Evolutionary conservation across 2,329 filamentous ascomycete species (phyloP).

Genomic region (Colletotrichum liaoningense): DNA sequence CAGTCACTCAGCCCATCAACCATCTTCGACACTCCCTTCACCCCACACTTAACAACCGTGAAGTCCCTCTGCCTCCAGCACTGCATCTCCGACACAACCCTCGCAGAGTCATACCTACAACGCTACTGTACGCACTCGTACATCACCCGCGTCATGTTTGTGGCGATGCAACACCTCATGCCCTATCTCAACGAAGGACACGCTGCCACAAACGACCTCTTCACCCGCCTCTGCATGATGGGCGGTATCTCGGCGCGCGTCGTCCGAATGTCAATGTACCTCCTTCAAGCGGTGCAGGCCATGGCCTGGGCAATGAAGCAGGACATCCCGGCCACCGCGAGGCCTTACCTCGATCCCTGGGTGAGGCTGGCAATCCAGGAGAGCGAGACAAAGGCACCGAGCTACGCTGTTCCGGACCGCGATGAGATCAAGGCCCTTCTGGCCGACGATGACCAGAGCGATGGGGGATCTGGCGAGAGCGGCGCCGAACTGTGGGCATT

Average conservation of each 20-base stretch:
- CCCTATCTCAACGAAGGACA: slow-evolving; percentile 27
- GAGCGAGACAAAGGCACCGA: slow-evolving; percentile 27
- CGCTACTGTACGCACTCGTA: slow-evolving; percentile 17
- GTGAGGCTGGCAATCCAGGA: slow-evolving; percentile 27
- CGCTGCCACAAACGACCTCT: slow-evolving; percentile 18
- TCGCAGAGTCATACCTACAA: slow-evolving; percentile 22
- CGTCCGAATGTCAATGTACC: slow-evolving; percentile 32
- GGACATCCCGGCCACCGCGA: slow-evolving; percentile 16
- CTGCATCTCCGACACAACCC: slow-evolving; percentile 29
- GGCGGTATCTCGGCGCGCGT: slow-evolving; percentile 31
- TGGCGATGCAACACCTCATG: slow-evolving; percentile 29
- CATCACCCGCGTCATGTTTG: slow-evolving; percentile 27
- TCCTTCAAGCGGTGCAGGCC: slow-evolving; percentile 26
- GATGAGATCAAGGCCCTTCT: slow-evolving; percentile 27
- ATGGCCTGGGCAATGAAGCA: slow-evolving; percentile 35
- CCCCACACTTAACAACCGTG: slow-evolving; percentile 5
- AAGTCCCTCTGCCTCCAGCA: slow-evolving; percentile 27
- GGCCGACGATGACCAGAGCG: slow-evolving; percentile 3
- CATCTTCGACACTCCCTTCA: slow-evolving; percentile 23
- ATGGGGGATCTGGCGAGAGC: slow-evolving; percentile 3
- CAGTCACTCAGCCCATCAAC: slow-evolving; percentile 19
- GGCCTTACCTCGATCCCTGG: slow-evolving; percentile 27
- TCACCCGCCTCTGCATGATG: slow-evolving; percentile 31
- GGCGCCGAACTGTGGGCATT: slow-evolving; percentile 30
- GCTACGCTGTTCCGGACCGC: slow-evolving; percentile 22